phyloP scores from a whole-genome alignment of 2,329 filamentous ascomycete genomes.

The Penicillium janthinellum region DNA sequence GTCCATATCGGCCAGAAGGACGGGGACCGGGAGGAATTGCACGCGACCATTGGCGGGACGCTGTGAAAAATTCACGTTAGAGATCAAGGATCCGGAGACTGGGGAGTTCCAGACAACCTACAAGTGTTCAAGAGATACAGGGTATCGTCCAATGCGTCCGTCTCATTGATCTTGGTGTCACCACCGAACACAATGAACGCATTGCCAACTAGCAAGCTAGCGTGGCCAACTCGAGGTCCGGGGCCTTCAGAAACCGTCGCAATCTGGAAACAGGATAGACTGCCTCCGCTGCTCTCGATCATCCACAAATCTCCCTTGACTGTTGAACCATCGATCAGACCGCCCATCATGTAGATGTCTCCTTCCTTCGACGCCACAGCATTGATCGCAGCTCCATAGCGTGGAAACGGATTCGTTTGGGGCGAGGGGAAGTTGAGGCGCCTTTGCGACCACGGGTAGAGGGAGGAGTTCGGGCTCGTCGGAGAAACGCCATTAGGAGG shows the following conservation, averaged over 20 bases:
- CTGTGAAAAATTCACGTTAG: conserved; percentile 50
- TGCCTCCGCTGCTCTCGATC: conserved; percentile 81
- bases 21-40: conserved; percentile 83
- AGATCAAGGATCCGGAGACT: not conserved
- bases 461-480: conserved; percentile 69
- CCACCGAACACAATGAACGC: conserved; percentile 99
- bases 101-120: conserved; percentile 54
- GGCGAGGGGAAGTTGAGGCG: conserved; percentile 81
- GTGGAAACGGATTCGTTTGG: conserved; percentile 84
- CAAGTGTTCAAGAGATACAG: conserved; percentile 96
- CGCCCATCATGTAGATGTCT: conserved; percentile 96
- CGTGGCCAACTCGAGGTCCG: conserved; percentile 89
- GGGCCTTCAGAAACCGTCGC: conserved; percentile 91
- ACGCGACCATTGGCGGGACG: conserved; percentile 96
- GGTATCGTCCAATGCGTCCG: conserved; percentile 89
- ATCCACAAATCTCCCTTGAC: conserved; percentile 98
- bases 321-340: conserved; percentile 88
- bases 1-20: conserved; percentile 89
- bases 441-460: conserved; percentile 95
- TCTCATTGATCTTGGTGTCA: conserved; percentile 95
- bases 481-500: conserved; percentile 56
- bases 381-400: conserved; percentile 97
- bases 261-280: conserved; percentile 87
- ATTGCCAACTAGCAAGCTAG: conserved; percentile 92
- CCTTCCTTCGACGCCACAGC: conserved; percentile 91